Percentiles rank a stretch among this genome's conserved stretches.
Conservation (phyloP, 352 stramenopile genomes). For the Aphanomyces stellatus region DNA sequence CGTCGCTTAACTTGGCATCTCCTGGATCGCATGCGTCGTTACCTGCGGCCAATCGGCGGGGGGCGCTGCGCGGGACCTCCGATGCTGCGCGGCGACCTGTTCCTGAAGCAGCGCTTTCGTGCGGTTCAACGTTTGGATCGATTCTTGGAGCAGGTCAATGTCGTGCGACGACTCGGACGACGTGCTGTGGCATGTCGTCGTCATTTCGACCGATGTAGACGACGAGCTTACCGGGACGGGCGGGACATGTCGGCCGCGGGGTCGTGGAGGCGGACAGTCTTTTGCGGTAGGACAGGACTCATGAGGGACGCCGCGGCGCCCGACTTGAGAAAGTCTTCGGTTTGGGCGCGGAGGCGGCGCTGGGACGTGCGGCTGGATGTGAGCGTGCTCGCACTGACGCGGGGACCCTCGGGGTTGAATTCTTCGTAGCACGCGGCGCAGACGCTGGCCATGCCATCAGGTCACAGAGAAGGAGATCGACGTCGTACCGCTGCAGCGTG, state of each 20-base stretch:
- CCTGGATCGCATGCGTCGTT: no score
- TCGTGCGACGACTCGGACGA: conserved; percentile 4
- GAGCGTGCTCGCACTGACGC: not conserved
- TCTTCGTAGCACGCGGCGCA: not conserved
- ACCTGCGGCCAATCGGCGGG: not conserved
- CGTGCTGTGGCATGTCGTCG: not conserved
- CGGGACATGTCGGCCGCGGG: no score
- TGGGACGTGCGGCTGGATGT: not conserved
- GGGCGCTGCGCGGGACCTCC: not conserved
- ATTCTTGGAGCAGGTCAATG: not conserved
- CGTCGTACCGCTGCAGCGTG: not conserved
- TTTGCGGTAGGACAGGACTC: not conserved
- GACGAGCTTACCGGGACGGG: no score
- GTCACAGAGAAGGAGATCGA: not conserved
- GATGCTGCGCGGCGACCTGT: not conserved
- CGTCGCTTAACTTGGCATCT: not conserved
- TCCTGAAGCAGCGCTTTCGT: conserved; percentile 5
- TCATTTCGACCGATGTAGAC: no score
- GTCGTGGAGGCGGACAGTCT: no score
- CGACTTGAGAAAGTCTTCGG: conserved; percentile 3
- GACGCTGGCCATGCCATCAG: not conserved
- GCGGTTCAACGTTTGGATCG: not conserved
- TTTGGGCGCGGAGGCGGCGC: not conserved
- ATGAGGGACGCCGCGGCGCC: not conserved
- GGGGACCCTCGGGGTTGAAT: not conserved